A percentile compares a stretch with the other conserved stretches of the same genome.
These are phyloP conservation scores for Citrullus amarus DNA, from an alignment of 306 rosid species.

Conservation along the genomic window DNA sequence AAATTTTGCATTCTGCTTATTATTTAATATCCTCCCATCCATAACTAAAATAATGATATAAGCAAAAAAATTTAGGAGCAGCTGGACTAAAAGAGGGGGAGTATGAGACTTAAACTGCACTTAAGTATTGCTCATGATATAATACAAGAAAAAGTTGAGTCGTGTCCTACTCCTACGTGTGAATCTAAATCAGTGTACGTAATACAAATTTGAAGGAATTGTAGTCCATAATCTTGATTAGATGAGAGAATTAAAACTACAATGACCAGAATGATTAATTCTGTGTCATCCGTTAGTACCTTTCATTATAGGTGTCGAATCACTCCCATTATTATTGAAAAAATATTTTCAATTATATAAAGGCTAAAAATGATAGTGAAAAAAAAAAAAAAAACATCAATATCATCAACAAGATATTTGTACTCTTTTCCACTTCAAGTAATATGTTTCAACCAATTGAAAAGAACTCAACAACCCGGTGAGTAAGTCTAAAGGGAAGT, in stretches of 20 bases:
- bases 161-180: not conserved
- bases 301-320: not conserved
- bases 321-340: not conserved
- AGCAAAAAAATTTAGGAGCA: too few species aligned
- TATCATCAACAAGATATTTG: not conserved
- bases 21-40: not conserved
- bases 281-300: not conserved
- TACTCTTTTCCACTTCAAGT: conserved; percentile 3
- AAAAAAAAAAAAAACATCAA: not conserved
- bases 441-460: not conserved
- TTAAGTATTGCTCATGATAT: too few species aligned
- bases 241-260: not conserved
- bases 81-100: too few species aligned
- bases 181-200: not conserved
- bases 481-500: conserved; percentile 2
- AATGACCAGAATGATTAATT: not conserved
- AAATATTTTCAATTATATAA: not conserved
- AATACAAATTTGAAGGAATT: not conserved
- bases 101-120: too few species aligned
- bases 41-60: not conserved
- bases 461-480: not conserved
- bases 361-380: not conserved
- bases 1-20: not conserved
- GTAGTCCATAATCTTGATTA: not conserved
- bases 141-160: too few species aligned